Base-by-base conservation (phyloP, 23 red algal species). In the Chondrus crispus region DNA sequence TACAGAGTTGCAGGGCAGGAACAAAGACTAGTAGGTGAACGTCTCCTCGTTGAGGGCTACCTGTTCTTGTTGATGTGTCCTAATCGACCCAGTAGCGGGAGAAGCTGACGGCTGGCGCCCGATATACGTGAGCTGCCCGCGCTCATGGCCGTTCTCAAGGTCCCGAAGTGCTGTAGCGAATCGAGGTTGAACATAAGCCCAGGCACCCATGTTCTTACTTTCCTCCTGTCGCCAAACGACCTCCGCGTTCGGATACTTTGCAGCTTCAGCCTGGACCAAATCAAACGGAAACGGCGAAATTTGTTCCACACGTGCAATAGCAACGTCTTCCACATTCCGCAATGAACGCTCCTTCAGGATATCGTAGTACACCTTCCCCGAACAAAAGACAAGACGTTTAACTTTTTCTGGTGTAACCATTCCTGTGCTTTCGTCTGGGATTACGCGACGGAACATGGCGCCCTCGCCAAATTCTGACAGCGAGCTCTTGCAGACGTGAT, bases 191-290 rank as follows among this genome's bases (percentile, higher is more conserved):
- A 96, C 93, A 76, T 96, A 99, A 40, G 91, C 89, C 97, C 97
- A 99, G 30, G 97, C 94, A 10, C 97, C 97, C 93, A 95, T 95
- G 68, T 99, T 99, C 80, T 99, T 99, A 22, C 89, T 93, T 55
- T 99, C 97, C 87, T 99, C 97, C 82, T 99, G 97, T 46, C 85
- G 70, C 97, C 97, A 99, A 16, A 96, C 70, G 51, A 99, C 52
- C 79, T 99, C 85, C 28, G 97, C 97, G 40, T 96, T 95, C 19
- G 97, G 94, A 53, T 96, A 99, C 16, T 93, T 90, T 28, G 53
- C 43, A 18, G 95, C 81, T 90, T 92, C 94, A 47, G 87, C 64
- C 41, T 85, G 80, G 18, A 99, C 95, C 4, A 88, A 72, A 60
- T 96, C 94, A 54, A 94, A 96, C 29, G 97, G 97, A 68, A 99